Evolutionary conservation across 2,329 filamentous ascomycete genomes (phyloP), one percentile per base, ranked within the genome.

Genomic region (Ophiostoma sp.): DNA sequence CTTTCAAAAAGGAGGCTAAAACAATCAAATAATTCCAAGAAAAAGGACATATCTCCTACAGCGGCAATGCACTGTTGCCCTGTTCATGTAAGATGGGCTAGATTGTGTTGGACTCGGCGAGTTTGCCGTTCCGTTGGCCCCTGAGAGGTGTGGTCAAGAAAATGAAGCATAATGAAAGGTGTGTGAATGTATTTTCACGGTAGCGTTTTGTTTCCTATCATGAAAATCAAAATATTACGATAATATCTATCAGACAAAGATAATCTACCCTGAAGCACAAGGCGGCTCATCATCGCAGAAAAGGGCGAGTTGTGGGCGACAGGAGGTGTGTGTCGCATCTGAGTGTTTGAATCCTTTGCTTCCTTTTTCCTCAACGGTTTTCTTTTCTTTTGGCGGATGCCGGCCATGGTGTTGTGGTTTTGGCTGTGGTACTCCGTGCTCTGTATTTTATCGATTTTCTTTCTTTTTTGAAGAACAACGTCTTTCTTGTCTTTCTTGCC

Each of bases 261-360:
- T 55, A 55, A 39, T 22, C n/a, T 19, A 25, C 8, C 15, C 0
- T 22, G 17, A 7, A n/a, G n/a, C n/a, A n/a, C n/a, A n/a, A n/a
- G n/a, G n/a, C n/a, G n/a, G n/a, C n/a, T n/a, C n/a, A n/a, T n/a
- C n/a, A n/a, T n/a, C n/a, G n/a, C 19, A 55, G 50, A 28, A 15
- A 42, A 36, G 15, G 39, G 63, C 25, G n/a, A 31, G 63, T 48
- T 31, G n/a, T n/a, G 39, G 31, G 63, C 22, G 39, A 68, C 22
- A 33, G 25, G 63, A 68, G 63, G 25, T 45, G 63, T 66, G 59
- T 64, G 57, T 39, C 7, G 42, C 22, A 19, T 45, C 25, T 48
- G 63, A 39, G 39, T 15, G 42, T 45, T 12, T 45, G 42, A 11
- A 68, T 68, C 42, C 64, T 68, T 28, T 68, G 39, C 64, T 68